Base-by-base conservation (phyloP, 2,329 filamentous ascomycete species). In the Cladophialophora carrionii region DNA sequence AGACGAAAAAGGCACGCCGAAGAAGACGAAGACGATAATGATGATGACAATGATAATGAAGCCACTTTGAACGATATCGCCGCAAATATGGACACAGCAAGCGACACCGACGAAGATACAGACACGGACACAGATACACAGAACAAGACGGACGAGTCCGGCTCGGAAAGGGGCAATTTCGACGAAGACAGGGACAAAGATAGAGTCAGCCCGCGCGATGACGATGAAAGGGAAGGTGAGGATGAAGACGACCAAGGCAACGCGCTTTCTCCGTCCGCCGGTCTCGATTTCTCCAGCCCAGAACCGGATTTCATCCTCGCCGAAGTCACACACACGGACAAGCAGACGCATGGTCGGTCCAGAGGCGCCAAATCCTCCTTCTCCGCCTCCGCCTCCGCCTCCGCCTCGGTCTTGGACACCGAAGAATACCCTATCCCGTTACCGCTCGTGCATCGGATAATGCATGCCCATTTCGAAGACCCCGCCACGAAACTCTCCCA, bases 391-490 rank as follows among this genome's bases (percentile, higher is more conserved):
- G n/a, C n/a, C n/a, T n/a, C n/a, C n/a, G n/a, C n/a, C n/a, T n/a
- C n/a, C n/a, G n/a, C n/a, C n/a, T n/a, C n/a, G n/a, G 7, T 17
- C 5, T 17, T 17, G n/a, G 37, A 78, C 77, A 1, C 78, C 80
- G 64, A 78, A 55, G 3, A 78, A 78, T 2, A 68, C 83, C 1
- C 90, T 3, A 43, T 97, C 31, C 90, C 92, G 0, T 82, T 85
- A 3, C 87, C 91, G 51, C 82, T 98, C 0, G 78, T 97, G 48
- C 89, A 90, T 9, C 85, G 87, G 41, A 79, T 97, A 3, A 81
- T 97, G 37, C 89, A 96, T 74, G 87, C 93, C 71, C 87, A 90
- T 74, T 96, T 97, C 74, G 82, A 81, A 53, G 79, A 89, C 71
- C 83, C 84, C 66, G 85, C 56, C 84, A 93, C 90, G 26, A 84